Evolutionary conservation across 345 rosid genomes (phyloP), one percentile per base, ranked within the genome.

Genomic region (Bruguiera sexangula): DNA sequence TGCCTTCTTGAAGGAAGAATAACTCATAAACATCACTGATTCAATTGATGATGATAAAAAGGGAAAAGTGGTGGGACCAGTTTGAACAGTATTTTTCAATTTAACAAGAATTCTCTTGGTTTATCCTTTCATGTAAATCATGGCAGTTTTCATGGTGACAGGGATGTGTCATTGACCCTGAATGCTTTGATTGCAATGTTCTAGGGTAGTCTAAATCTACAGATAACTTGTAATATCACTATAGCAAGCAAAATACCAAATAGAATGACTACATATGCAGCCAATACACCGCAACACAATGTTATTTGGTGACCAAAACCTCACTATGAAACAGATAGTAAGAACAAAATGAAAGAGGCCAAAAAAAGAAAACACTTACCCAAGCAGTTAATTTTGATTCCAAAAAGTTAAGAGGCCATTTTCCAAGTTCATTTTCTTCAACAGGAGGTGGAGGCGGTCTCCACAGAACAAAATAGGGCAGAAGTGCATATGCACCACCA

Each of bases 381-480:
- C 68, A 88, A 63, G 96, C 90, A 11, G 96, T 91, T 62, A 87
- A 11, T 80, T 91, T 94, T 29, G 97, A 94, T 63, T 94, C 97
- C 50, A 89, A 78, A 71, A 94, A 30, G 53, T 84, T 94, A 71
- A 94, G 81, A 76, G 97, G 97, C 98, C 95, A 94, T 76, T 61
- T 76, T 63, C 55, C 70, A 53, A 91, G 79, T 65, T 91, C 92
- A 66, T 78, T 56, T 78, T 89, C 85, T 61, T 84, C 87, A 63
- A 89, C 88, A 64, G 86, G 79, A 64, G 96, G 90, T 50, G 97
- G 80, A 22, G 96, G 97, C 10, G 97, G 98, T 71, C 70, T 89
- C 98, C 98, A 89, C 8, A 94, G 78, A n/a, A 91, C 86, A 80
- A 94, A 94, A 79, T 91, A 94, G 21, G 98, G 97, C 29, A 94